Evolutionary conservation across 2,329 filamentous ascomycete species (phyloP).

Genomic region (Penicillium sp.): DNA sequence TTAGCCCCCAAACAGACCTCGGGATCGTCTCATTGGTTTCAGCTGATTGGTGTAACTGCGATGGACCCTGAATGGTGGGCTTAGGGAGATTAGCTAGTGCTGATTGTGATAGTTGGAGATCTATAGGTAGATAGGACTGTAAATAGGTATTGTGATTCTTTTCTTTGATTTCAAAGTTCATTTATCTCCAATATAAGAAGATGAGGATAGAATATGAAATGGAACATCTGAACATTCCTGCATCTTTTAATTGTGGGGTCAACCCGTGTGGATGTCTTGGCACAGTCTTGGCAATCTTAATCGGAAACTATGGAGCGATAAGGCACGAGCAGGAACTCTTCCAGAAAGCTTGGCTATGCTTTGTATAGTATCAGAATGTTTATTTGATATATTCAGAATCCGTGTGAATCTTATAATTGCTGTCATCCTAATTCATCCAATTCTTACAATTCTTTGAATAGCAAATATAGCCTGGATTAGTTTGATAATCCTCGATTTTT

Average conservation of each 20-base stretch:
- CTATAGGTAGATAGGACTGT: too few relatives aligned
- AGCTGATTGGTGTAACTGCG: neutral
- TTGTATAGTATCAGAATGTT: neutral
- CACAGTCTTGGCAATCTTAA: neutral
- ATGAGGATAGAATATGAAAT: neutral
- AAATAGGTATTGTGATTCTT: neutral
- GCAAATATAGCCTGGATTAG: neutral
- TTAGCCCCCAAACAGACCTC: neutral
- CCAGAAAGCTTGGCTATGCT: neutral
- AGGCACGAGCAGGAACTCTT: neutral
- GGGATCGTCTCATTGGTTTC: neutral
- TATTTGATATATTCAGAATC: neutral
- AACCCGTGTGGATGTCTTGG: neutral
- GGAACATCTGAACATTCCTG: neutral
- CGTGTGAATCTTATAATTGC: rapidly evolving
- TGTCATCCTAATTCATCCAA: neutral
- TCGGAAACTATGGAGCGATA: neutral
- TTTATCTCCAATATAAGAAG: too few relatives aligned
- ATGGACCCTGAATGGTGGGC: neutral
- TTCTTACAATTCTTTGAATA: neutral
- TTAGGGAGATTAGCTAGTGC: neutral
- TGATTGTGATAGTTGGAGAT: too few relatives aligned
- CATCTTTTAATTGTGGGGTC: neutral
- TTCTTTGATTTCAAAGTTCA: neutral
- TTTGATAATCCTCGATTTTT: neutral